Base-by-base conservation (phyloP, 1,284 basidiomycete genomes). In the Retiboletus flavoniger region DNA sequence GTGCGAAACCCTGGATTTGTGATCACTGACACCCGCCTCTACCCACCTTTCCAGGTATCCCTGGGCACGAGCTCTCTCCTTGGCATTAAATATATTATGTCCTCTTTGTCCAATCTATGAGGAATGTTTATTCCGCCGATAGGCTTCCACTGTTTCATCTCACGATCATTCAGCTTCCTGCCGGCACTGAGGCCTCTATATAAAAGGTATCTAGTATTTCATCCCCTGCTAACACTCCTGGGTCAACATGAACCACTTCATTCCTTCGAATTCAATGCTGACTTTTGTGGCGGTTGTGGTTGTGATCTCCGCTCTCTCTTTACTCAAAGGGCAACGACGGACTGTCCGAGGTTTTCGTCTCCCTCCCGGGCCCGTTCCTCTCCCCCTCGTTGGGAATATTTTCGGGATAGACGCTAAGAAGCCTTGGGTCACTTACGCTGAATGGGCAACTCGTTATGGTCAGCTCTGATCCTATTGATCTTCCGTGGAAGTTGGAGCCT, bases 391-490 rank as follows among this genome's bases (percentile, higher is more conserved):
- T 11, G 64, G 64, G 0, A 68, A 63, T 44, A 8, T 58, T 21
- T 35, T 68, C 36, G 34, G 48, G n/a, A 64, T 68, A 16, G 47
- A 68, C 13, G 10, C 53, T 1, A 50, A 56, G 28, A 55, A 53
- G 16, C 64, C 64, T 17, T 67, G 63, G 63, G 14, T 32, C 3
- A 57, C 60, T 8, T 66, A 64, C 26, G 26, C 63, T 9, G n/a
- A 58, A 21, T 67, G 66, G 64, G 56, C 46, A 0, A 34, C 31
- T 53, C 53, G n/a, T 39, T 68, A 67, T 3, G 57, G 66, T 67
- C 9, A 2, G 54, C n/a, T 42, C 17, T 5, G 0, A 19, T 41
- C 4, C 9, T 26, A 21, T 34, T 14, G 17, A 1, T 31, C 4
- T 6, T 3, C 13, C n/a, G n/a, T n/a, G n/a, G n/a, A n/a, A n/a